Base-by-base conservation (phyloP, 257 asterid species). In the Solanum raphanifolium region DNA sequence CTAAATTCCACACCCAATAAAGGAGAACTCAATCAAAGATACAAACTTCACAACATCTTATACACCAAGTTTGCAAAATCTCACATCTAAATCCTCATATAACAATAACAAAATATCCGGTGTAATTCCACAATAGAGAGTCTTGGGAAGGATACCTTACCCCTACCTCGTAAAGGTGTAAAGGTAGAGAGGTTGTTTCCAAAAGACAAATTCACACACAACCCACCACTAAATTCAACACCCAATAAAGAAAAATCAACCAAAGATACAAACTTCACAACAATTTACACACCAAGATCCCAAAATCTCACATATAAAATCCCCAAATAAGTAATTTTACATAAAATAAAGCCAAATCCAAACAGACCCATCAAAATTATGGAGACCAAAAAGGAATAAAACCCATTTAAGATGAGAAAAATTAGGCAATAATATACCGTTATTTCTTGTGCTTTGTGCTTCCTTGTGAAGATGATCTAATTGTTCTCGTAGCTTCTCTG, bases 401-500 rank as follows among this genome's bases (percentile, higher is more conserved):
- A 7, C 18, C 38, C 32, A 48, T 41, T 38, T 74, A 74, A 79
- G 20, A 52, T 9, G 5, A 16, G 25, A 25, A 66, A 72, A 62
- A 35, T 8, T 7, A 74, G 9, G 3, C 20, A 66, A 71, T 13
- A 31, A 71, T 3, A 3, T 62, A 89, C 92, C 90, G 86, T 92
- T 90, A 74, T 87, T 87, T 81, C 93, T 89, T 29, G 94, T 69
- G 76, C 18, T 66, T 71, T 92, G 73, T 35, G 91, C 93, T 69
- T 92, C 94, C 89, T 90, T 90, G 34, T 90, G 91, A 69, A 92
- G 90, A 38, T 68, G 89, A 35, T 90, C 93, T 9, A 92, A 88
- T 38, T 89, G 91, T 27, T 83, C 82, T 46, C 93, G 74, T 2
- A 90, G 91, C 60, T 90, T 89, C 83, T 89, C 90, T 3, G 86